These are phyloP conservation scores for Nicotiana attenuata DNA, from an alignment of 257 asterid species.

Conservation along the genomic window DNA sequence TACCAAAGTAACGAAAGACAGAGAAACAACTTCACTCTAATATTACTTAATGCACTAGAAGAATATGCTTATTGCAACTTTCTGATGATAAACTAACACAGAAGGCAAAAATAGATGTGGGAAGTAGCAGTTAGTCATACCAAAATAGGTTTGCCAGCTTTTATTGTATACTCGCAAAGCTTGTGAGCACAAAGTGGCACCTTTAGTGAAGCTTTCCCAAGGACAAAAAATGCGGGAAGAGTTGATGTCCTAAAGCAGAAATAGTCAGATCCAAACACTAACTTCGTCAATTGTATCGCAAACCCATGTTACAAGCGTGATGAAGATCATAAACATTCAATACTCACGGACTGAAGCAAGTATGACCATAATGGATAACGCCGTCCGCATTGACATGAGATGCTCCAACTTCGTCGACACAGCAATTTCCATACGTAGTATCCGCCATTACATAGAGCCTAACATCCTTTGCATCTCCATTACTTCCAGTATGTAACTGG, in stretches of 20 bases:
- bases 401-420: conserved; percentile 97
- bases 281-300: background rate
- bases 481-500: conserved; percentile 1
- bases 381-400: conserved; percentile 75
- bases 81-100: background rate
- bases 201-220: conserved; percentile 64
- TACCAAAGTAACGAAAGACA: background rate
- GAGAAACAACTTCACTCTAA: background rate
- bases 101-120: background rate
- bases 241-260: conserved; percentile 61
- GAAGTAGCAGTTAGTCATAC: conserved; percentile 31
- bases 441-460: conserved; percentile 93
- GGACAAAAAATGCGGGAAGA: conserved; percentile 76
- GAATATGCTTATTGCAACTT: background rate
- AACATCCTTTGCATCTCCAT: conserved; percentile 22
- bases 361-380: conserved; percentile 73
- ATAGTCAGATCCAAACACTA: background rate
- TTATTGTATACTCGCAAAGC: conserved; percentile 31
- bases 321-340: background rate
- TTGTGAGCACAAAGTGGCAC: conserved; percentile 45
- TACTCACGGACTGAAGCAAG: conserved; percentile 96
- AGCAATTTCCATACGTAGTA: conserved; percentile 89
- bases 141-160: conserved; percentile 61
- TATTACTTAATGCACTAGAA: background rate
- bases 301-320: background rate